These are phyloP conservation scores for Lipomyces kockii DNA, from an alignment of 805 yeast genomes.

Conservation along the genomic window DNA sequence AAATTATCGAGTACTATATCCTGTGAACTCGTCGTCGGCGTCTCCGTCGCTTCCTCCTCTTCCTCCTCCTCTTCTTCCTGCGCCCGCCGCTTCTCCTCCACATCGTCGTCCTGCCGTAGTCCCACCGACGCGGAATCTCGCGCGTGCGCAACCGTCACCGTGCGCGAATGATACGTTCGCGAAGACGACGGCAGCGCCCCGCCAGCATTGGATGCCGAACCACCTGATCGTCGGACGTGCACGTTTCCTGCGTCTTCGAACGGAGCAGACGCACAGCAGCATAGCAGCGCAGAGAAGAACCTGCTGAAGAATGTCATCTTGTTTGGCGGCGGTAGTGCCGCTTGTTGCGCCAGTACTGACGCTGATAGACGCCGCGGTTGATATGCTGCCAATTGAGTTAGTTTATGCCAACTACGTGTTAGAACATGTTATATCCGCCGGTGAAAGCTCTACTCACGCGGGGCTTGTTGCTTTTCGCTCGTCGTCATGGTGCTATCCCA, in stretches of 20 bases:
- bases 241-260: conserved; percentile 1
- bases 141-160: conserved; percentile 7
- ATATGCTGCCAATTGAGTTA: not conserved
- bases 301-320: conserved; percentile 23
- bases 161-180: not conserved
- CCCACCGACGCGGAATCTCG: conserved; percentile 17
- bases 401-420: not conserved
- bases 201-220: not conserved
- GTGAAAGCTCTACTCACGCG: not conserved
- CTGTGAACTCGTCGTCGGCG: conserved; percentile 17
- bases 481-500: not conserved
- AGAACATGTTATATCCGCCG: too few species aligned
- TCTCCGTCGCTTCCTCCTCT: conserved; percentile 1
- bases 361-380: not conserved
- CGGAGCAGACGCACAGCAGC: conserved; percentile 16
- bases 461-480: not conserved
- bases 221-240: conserved; percentile 1
- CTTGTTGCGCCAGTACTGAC: not conserved
- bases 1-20: conserved; percentile 5
- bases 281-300: conserved; percentile 17
- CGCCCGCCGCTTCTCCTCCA: conserved; percentile 12
- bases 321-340: not conserved
- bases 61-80: conserved; percentile 16
- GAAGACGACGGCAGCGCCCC: conserved; percentile 1
- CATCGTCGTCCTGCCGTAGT: conserved; percentile 19